Evolutionary conservation across 371 early-diverging fungal species (phyloP).

Genomic region (Lichtheimia ornata): DNA sequence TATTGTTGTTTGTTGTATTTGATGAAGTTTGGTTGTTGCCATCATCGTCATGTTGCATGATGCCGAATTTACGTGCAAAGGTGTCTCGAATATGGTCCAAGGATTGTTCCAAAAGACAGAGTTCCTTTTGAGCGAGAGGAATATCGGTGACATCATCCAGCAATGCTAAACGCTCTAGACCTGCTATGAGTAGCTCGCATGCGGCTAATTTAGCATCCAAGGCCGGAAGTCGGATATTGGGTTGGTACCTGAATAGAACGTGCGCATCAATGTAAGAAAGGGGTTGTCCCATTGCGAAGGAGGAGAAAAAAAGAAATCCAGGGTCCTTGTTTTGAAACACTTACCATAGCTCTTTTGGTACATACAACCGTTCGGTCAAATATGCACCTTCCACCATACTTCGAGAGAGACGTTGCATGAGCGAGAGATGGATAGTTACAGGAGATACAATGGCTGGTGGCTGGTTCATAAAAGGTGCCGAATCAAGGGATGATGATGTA

Average conservation of each 20-base stretch:
- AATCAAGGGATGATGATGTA: constrained; percentile 3
- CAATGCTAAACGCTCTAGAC: constrained; percentile 21
- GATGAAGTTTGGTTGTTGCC: neutral
- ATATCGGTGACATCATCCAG: constrained; percentile 26
- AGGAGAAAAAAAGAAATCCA: too few species aligned
- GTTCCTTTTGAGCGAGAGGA: constrained; percentile 18
- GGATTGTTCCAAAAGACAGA: constrained; percentile 20
- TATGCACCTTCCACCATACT: constrained; percentile 36
- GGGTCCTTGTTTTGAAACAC: too few species aligned
- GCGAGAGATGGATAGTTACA: neutral
- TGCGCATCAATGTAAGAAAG: too few species aligned
- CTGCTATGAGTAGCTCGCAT: constrained; percentile 22
- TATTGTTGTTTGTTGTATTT: neutral
- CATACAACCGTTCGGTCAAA: constrained; percentile 25
- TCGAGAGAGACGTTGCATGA: constrained; percentile 20
- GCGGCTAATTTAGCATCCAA: constrained; percentile 29
- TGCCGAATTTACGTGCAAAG: constrained; percentile 21
- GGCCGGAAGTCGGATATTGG: constrained; percentile 28
- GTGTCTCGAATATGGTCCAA: constrained; percentile 23
- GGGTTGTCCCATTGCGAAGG: too few species aligned
- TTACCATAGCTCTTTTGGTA: constrained; percentile 38
- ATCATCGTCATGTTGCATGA: neutral
- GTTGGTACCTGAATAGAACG: constrained; percentile 24
- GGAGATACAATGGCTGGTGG: neutral
- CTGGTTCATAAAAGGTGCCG: neutral